A percentile compares a stretch with the other conserved stretches of the same genome.
phyloP scores from a whole-genome alignment of 1,139 yeast genomes.

The Nadsonia starkeyi-henricii region DNA sequence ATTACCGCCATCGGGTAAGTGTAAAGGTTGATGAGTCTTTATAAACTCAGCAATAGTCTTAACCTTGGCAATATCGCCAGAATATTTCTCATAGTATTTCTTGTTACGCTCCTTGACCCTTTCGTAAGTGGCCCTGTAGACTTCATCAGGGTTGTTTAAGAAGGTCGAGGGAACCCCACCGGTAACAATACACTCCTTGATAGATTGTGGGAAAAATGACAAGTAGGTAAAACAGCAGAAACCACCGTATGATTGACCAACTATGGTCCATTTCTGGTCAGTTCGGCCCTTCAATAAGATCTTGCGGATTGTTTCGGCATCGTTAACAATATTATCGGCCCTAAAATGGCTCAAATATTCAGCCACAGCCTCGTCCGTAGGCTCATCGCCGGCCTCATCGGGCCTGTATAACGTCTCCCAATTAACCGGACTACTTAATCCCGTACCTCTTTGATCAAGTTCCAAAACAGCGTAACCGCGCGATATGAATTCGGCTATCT shows the following conservation, averaged over 20 bases:
- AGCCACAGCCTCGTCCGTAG: slow-evolving; percentile 21
- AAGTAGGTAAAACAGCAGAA: slow-evolving; percentile 38
- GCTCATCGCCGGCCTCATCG: slow-evolving; percentile 6
- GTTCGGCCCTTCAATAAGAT: slow-evolving; percentile 18
- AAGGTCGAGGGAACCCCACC: slow-evolving; percentile 45
- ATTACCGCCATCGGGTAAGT: slow-evolving; percentile 37
- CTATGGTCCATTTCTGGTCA: slow-evolving; percentile 32
- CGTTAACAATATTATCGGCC: slow-evolving; percentile 27
- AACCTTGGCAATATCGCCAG: slow-evolving; percentile 31
- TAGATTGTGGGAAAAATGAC: slow-evolving; percentile 21
- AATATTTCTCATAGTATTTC: slow-evolving; percentile 36
- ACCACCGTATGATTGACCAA: slow-evolving; percentile 49
- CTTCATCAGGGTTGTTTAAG: slow-evolving; percentile 31
- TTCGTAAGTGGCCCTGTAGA: slow-evolving; percentile 34
- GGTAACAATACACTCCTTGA: slow-evolving; percentile 29
- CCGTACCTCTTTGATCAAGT: slow-evolving; percentile 49
- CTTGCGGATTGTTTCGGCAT: slow-evolving; percentile 33
- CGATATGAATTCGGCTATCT: slow-evolving; percentile 28
- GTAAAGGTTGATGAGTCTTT: slow-evolving; percentile 15
- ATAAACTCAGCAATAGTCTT: slow-evolving; percentile 28
- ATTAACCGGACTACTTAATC: slow-evolving; percentile 35
- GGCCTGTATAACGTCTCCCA: slow-evolving; percentile 18
- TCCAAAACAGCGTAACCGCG: slow-evolving; percentile 35
- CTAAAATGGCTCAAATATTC: slow-evolving; percentile 32
- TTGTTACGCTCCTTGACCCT: slow-evolving; percentile 35